Evolutionary conservation across 1,284 basidiomycete genomes (phyloP), one percentile per base, ranked within the genome.

Genomic region (Apiotrichum gamsii): DNA sequence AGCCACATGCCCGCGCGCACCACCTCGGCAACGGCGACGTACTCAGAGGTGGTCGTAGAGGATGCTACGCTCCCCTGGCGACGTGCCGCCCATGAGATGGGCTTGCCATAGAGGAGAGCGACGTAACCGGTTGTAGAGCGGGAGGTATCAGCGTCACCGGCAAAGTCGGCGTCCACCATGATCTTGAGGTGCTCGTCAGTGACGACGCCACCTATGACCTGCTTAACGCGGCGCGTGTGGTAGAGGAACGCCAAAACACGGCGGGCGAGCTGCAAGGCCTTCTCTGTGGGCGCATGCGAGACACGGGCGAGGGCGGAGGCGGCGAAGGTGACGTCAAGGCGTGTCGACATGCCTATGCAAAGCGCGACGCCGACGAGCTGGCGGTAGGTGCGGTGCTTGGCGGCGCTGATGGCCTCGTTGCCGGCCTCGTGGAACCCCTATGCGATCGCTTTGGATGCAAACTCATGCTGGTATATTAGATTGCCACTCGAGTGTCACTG

Each of bases 11-110:
- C 54, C 46, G 78, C 74, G 24, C 61, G 60, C 3, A 59, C 62
- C 0, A 70, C 77, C 72, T 81, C 82, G 77, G 61, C 52, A 21
- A 67, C 55, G 3, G 73, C 72, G 16, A 76, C 64, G 49, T 74
- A 77, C 51, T 78, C 74, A 1, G 77, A 67, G 38, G 77, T 74
- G 2, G 60, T 61, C 0, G 72, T 69, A 0, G 73, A 78, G 2
- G 54, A 46, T 2, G 74, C 60, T 6, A 74, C 62, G 0, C 65
- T 64, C 2, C 49, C 35, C 50, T 78, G 76, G 30, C 72, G 67
- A 32, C 69, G 64, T 0, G 73, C 73, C 14, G 46, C 46, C 75
- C 75, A 78, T 3, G 66, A 64, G 28, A 78, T 52, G 2, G 64
- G 43, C 11, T 64, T 66, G 4, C 60, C 59, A 16, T 56, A 59